Conservation (phyloP, 805 yeast genomes). For the Kockiozyma suomiensis region DNA sequence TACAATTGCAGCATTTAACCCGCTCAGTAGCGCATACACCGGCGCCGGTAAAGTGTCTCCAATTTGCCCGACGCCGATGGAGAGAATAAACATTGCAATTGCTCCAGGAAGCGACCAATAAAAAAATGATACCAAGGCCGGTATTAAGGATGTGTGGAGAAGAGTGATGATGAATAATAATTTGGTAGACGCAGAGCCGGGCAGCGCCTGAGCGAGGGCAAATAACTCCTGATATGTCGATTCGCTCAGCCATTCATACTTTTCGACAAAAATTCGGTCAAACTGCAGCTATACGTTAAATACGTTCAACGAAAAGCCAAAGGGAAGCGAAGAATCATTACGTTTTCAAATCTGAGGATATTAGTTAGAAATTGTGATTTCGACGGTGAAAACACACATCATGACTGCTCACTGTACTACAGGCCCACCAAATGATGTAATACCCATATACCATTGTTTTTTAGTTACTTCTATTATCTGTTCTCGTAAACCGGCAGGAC, state of each 20-base stretch:
- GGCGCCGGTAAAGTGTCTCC: constrained; percentile 24
- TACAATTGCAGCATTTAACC: constrained; percentile 29
- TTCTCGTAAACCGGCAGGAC: background rate
- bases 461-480: constrained; percentile 24
- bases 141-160: constrained; percentile 21
- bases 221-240: constrained; percentile 28
- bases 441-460: constrained; percentile 31
- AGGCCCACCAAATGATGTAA: constrained; percentile 28
- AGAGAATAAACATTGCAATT: constrained; percentile 26
- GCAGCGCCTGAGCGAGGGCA: constrained; percentile 29
- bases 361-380: background rate
- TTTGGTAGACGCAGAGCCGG: constrained; percentile 33
- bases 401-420: constrained; percentile 24
- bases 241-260: constrained; percentile 26
- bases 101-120: constrained; percentile 33
- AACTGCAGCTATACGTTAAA: constrained; percentile 11
- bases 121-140: constrained; percentile 26
- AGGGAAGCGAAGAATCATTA: background rate
- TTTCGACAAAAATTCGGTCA: constrained; percentile 23
- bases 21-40: constrained; percentile 27
- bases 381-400: background rate
- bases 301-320: background rate
- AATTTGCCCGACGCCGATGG: constrained; percentile 26
- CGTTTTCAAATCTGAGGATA: constrained; percentile 10
- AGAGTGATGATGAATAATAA: constrained; percentile 27